These are phyloP conservation scores for Auricularia heimuer DNA, from an alignment of 768 basidiomycete genomes.

Conservation along the genomic window DNA sequence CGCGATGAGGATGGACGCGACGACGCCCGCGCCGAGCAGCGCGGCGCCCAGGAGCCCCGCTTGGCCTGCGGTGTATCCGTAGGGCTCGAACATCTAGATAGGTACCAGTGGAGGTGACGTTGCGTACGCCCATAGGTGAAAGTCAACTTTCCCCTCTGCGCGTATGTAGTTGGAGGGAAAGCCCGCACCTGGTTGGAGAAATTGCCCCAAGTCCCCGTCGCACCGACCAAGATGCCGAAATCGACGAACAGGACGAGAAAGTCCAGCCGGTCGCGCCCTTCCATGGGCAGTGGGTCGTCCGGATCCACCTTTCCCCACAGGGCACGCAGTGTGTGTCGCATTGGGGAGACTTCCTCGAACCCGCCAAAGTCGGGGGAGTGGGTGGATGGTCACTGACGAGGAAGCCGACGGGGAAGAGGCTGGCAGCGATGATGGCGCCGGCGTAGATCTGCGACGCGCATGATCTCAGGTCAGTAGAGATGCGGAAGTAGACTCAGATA, in stretches of 20 bases:
- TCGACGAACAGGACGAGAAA: constrained; percentile 47
- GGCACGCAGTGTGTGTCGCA: not conserved
- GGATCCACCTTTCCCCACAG: constrained; percentile 17
- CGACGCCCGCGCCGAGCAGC: constrained; percentile 51
- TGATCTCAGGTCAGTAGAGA: not conserved
- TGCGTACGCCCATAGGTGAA: not conserved
- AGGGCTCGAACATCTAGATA: constrained; percentile 64
- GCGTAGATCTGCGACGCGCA: constrained; percentile 44
- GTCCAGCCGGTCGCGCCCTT: constrained; percentile 55
- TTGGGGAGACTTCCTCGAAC: not conserved
- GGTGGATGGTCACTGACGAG: constrained; percentile 55
- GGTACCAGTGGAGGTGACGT: constrained; percentile 58
- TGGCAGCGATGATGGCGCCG: constrained; percentile 63
- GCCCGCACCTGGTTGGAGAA: constrained; percentile 23
- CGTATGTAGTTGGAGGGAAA: no score
- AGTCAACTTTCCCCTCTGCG: not conserved
- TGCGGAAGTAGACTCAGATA: not conserved
- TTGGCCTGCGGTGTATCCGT: constrained; percentile 55
- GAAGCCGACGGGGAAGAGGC: constrained; percentile 44
- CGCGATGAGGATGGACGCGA: constrained; percentile 55
- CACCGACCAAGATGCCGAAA: constrained; percentile 58
- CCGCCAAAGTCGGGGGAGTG: constrained; percentile 43
- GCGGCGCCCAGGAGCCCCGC: constrained; percentile 55
- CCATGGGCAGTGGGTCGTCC: constrained; percentile 43
- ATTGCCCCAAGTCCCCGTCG: constrained; percentile 18